Conservation (phyloP, 108 stramenopile genomes). For the Asterionellopsis glacialis region DNA sequence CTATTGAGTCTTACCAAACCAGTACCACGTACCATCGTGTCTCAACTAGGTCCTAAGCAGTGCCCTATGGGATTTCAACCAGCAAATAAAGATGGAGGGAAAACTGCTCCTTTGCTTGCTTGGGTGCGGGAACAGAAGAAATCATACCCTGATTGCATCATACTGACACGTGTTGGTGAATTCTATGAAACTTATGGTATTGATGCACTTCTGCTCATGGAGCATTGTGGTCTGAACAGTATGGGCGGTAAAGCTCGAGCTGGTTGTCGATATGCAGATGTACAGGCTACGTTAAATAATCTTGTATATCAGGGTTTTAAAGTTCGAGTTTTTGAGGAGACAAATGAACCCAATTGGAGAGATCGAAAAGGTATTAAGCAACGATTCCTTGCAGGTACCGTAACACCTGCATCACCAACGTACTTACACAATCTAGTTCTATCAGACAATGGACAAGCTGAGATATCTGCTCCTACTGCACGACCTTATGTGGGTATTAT, state of each 20-base stretch:
- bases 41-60: slow-evolving; percentile 63
- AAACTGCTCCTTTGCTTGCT: slow-evolving; percentile 54
- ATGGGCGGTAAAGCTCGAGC: slow-evolving; percentile 92
- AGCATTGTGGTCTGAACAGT: slow-evolving; percentile 92
- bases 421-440: slow-evolving; percentile 86
- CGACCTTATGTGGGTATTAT: slow-evolving; percentile 81
- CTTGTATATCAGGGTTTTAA: slow-evolving; percentile 79
- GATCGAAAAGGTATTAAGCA: slow-evolving; percentile 47
- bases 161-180: slow-evolving; percentile 90
- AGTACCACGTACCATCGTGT: slow-evolving; percentile 47
- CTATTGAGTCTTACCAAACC: slow-evolving; percentile 54
- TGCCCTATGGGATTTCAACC: slow-evolving; percentile 11
- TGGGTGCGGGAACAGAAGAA: slow-evolving; percentile 64
- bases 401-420: slow-evolving; percentile 86
- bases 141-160: slow-evolving; percentile 42
- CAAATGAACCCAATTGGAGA: slow-evolving; percentile 15
- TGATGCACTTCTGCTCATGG: slow-evolving; percentile 91
- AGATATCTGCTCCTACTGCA: slow-evolving; percentile 26
- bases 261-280: slow-evolving; percentile 87
- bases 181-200: slow-evolving; percentile 97
- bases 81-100: background rate
- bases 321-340: slow-evolving; percentile 92
- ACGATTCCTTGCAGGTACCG: slow-evolving; percentile 78
- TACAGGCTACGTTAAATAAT: slow-evolving; percentile 87
- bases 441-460: slow-evolving; percentile 26